Evolutionary conservation across 805 yeast species (phyloP).

Genomic region (Zygosaccharomyces rouxii): DNA sequence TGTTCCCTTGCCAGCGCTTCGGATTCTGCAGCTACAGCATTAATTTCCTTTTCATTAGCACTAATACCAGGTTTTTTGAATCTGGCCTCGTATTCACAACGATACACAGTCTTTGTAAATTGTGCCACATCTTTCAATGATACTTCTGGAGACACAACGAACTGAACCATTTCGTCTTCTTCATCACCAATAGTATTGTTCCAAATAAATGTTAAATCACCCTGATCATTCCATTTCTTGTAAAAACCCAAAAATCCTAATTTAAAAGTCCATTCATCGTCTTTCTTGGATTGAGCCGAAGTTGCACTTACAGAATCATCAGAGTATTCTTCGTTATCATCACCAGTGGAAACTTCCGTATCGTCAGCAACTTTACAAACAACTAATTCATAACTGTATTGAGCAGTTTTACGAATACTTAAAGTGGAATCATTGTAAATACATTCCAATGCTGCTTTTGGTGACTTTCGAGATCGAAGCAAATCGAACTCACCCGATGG

Average conservation of each 20-base stretch:
- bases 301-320: constrained; percentile 36
- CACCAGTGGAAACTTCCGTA: constrained; percentile 47
- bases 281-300: constrained; percentile 33
- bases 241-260: constrained; percentile 58
- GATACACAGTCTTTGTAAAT: constrained; percentile 58
- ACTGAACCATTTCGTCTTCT: constrained; percentile 76
- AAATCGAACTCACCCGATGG: constrained; percentile 78
- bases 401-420: constrained; percentile 61
- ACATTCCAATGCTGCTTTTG: constrained; percentile 82
- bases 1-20: constrained; percentile 21
- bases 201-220: constrained; percentile 67
- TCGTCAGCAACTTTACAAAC: constrained; percentile 69
- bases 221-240: constrained; percentile 48
- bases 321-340: constrained; percentile 46
- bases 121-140: constrained; percentile 47
- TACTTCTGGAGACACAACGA: constrained; percentile 61
- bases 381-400: constrained; percentile 64
- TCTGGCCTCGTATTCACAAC: constrained; percentile 73
- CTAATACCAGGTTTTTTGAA: constrained; percentile 51
- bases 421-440: constrained; percentile 77
- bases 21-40: constrained; percentile 46
- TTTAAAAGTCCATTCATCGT: constrained; percentile 68
- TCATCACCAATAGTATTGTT: constrained; percentile 77
- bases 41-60: constrained; percentile 45
- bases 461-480: constrained; percentile 70